phyloP scores from a whole-genome alignment of 2,329 filamentous ascomycete genomes.

The Ustulina deusta region DNA sequence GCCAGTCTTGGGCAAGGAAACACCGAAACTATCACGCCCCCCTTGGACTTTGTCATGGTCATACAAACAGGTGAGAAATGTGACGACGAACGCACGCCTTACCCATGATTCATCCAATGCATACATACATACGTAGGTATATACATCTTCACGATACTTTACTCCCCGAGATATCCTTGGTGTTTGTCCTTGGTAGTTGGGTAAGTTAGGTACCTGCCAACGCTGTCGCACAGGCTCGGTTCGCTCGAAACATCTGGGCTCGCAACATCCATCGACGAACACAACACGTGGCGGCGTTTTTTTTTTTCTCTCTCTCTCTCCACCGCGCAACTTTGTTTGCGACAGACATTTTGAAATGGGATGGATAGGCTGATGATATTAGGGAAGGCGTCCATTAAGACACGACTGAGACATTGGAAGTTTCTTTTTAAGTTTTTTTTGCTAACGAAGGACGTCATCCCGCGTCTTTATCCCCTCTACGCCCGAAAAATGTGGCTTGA shows the following conservation, averaged over 20 bases:
- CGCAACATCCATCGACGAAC: conserved; percentile 36
- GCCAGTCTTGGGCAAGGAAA: neutral
- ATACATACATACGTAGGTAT: neutral
- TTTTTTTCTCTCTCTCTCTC: too few species aligned
- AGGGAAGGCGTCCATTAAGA: conserved; percentile 16
- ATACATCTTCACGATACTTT: conserved; percentile 38
- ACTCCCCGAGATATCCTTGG: conserved; percentile 16
- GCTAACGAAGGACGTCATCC: neutral
- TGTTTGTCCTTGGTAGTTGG: conserved; percentile 10
- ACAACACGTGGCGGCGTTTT: conserved; percentile 44
- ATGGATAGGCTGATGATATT: neutral
- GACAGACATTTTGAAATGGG: neutral
- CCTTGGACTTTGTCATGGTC: conserved; percentile 5
- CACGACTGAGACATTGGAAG: conserved; percentile 43
- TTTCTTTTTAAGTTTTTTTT: conserved; percentile 22
- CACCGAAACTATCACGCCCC: conserved; percentile 5
- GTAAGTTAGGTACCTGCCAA: conserved; percentile 16
- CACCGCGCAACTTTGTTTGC: conserved; percentile 25
- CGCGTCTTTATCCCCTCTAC: neutral
- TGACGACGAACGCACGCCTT: neutral
- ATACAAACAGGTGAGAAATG: conserved; percentile 21
- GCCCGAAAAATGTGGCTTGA: conserved; percentile 6
- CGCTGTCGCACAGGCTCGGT: conserved; percentile 15
- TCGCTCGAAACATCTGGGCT: conserved; percentile 6
- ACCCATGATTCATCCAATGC: neutral